These are phyloP conservation scores for Peronospora belbahrii DNA, from an alignment of 352 stramenopile genomes.

Conservation along the genomic window DNA sequence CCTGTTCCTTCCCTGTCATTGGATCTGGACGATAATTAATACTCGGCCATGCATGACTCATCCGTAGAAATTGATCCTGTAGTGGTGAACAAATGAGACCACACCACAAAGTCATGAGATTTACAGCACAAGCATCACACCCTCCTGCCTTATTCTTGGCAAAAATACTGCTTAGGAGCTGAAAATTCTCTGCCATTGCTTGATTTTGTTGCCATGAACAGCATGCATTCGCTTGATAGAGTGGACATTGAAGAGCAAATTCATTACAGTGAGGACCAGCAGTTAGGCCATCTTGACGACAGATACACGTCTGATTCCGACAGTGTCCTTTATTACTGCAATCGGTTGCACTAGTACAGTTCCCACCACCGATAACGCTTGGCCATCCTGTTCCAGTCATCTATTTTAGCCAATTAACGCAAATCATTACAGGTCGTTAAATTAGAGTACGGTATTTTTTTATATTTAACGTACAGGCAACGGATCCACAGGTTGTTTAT, in stretches of 20 bases:
- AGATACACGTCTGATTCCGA: constrained; percentile 36
- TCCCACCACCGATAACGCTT: constrained; percentile 61
- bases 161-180: constrained; percentile 64
- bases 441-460: too few species aligned
- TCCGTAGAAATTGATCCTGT: constrained; percentile 67
- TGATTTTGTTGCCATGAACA: constrained; percentile 89
- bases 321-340: constrained; percentile 55
- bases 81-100: constrained; percentile 72
- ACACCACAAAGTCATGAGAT: constrained; percentile 85
- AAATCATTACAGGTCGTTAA: too few species aligned
- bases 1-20: constrained; percentile 63
- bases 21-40: constrained; percentile 61
- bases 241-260: constrained; percentile 78
- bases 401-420: too few species aligned
- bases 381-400: constrained; percentile 31
- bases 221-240: constrained; percentile 67
- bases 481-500: constrained; percentile 28
- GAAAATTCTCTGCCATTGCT: constrained; percentile 81
- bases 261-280: constrained; percentile 65
- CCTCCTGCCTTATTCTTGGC: constrained; percentile 55
- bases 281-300: constrained; percentile 54
- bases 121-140: constrained; percentile 75
- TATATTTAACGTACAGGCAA: constrained; percentile 26
- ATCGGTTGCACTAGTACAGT: constrained; percentile 41
- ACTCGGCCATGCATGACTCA: constrained; percentile 58